These are phyloP conservation scores for Neurospora sp. DNA, from an alignment of 495 filamentous ascomycete species.

Conservation along the genomic window DNA sequence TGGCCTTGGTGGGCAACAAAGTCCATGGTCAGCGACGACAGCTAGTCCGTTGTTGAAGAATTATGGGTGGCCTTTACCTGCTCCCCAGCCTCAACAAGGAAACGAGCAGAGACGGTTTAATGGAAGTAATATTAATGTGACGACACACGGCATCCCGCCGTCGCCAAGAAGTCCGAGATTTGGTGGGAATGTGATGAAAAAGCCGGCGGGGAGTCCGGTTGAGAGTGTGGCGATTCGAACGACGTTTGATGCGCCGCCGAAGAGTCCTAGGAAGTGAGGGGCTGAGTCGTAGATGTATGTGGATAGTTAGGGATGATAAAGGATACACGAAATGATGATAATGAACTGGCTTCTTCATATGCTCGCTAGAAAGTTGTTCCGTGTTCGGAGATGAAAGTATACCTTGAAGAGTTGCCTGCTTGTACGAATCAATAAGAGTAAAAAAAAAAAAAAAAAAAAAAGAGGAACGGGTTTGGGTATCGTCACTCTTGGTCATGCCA, in stretches of 20 bases:
- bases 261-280: not conserved
- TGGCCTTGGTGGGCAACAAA: constrained; percentile 1
- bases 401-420: not conserved
- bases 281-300: not conserved
- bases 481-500: not conserved
- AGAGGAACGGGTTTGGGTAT: constrained; percentile 4
- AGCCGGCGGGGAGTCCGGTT: not conserved
- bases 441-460: constrained; percentile 7
- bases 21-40: constrained; percentile 23
- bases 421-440: constrained; percentile 4
- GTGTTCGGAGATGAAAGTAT: not conserved
- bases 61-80: constrained; percentile 13
- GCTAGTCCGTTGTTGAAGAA: constrained; percentile 25
- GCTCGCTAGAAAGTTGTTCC: not conserved
- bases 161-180: constrained; percentile 6
- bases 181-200: constrained; percentile 1
- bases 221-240: not conserved
- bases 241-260: not conserved
- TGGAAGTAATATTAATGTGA: constrained; percentile 3
- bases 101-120: constrained; percentile 1
- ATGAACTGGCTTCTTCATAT: not conserved
- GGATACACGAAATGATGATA: not conserved
- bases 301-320: not conserved
- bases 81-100: constrained; percentile 5
- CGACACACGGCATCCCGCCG: constrained; percentile 2